Evolutionary conservation across 2,329 filamentous ascomycete species (phyloP), one percentile per base, ranked within the genome.

Genomic region (Coleophoma crateriformis): DNA sequence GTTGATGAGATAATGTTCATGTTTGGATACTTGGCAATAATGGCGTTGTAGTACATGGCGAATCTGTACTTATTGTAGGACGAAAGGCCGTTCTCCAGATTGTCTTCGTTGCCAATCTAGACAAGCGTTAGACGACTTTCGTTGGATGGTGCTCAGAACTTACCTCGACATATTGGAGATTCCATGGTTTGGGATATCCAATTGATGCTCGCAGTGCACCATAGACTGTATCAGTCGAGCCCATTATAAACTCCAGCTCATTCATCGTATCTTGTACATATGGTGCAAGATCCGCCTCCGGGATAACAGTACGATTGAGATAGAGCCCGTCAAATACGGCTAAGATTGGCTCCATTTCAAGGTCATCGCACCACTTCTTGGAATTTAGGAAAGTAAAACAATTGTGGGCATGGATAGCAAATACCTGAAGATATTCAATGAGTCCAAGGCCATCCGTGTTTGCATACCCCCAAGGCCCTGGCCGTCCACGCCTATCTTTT

Each of bases 221-320:
- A 54, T 69, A 75, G 1, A 62, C 61, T 0, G 71, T 75, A 13
- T 66, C 64, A 0, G 64, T 51, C 44, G 69, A 62, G 1, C 75
- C 75, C 34, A 71, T 67, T 15, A 78, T 58, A 58, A 78, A 78
- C 55, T 79, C 74, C 27, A 80, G 64, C 56, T 78, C 72, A 54
- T 78, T 66, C 27, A 78, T 57, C 1, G 71, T 73, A 49, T 74
- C 71, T 6, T 76, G 62, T 1, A 79, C 64, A 45, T 70, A 77
- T 3, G 68, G 68, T 15, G 69, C 55, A 5, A 79, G 63, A 8
- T 71, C 70, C 6, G 63, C 58, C n/a, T 72, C 66, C 14, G 71
- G 59, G 11, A 70, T 68, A 4, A 67, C 65, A 7, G 20, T 22
- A 20, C 32, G n/a, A 11, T 47, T 65, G 3, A 77, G 64, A 22